Evolutionary conservation across 768 basidiomycete species (phyloP), one percentile per base, ranked within the genome.

Genomic region (Chalciporus pseudorubinellus): DNA sequence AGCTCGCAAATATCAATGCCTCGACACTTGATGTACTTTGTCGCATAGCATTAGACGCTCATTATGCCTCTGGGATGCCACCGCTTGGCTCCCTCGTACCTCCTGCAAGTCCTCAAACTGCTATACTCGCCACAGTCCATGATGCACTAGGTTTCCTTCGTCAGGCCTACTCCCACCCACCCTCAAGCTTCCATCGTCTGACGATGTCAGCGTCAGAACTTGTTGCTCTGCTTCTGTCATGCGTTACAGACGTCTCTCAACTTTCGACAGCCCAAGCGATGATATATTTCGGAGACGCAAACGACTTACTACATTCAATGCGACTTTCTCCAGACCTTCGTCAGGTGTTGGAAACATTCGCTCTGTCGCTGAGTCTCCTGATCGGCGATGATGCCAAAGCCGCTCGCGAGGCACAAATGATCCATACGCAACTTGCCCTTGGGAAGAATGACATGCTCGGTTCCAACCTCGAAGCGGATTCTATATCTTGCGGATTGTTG

Each of bases 21-120:
- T 78, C 83, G 0, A 90, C 87, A 3, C 73, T 92, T 28, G 81
- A 88, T 61, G 78, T 79, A 58, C 78, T 92, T 10, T 89, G 86
- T 64, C 78, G 79, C 38, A 72, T 83, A 21, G 82, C 80, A 5
- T 71, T 89, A 44, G 82, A 87, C 49, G 74, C 72, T 2, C 84
- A 87, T 64, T 83, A 85, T 62, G 70, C 79, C 18, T 79, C 82
- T 31, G 79, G 81, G 12, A 56, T 78, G 47, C 69, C 78, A 4
- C 71, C 80, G 0, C 65, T 78, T 3, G 80, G 81, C 8, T 84
- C 85, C 6, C 66, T 85, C 14, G 73, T 87, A 16, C 71, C 81
- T 2, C 72, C 71, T 19, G 58, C 73, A 18, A 78, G 82, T 53
- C 73, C 81, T 6, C 71, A 81, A 8, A 70, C 74, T 4, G 66